Percentiles rank a stretch among this genome's conserved stretches.
phyloP scores from a whole-genome alignment of 2,329 filamentous ascomycete genomes.

The Sclerotiophoma versabilis region DNA sequence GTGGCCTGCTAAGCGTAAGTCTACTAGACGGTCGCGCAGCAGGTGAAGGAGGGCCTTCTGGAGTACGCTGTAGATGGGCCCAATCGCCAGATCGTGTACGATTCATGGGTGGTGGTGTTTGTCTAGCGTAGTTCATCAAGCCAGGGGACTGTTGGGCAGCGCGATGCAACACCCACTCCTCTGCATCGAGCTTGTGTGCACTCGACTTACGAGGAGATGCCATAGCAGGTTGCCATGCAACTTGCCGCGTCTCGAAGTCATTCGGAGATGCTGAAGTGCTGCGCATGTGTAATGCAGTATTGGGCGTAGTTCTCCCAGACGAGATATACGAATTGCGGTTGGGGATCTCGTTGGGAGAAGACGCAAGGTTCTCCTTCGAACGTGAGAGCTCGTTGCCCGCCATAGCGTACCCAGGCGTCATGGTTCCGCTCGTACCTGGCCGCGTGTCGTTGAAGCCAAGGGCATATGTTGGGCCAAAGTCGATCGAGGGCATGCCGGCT shows the following conservation, averaged over 20 bases:
- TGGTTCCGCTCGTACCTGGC: slow-evolving; percentile 63
- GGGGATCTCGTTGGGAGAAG: slow-evolving; percentile 35
- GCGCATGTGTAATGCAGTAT: slow-evolving; percentile 53
- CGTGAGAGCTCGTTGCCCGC: slow-evolving; percentile 40
- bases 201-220: slow-evolving; percentile 56
- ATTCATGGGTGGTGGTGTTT: slow-evolving; percentile 52
- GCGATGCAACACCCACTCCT: slow-evolving; percentile 84
- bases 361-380: slow-evolving; percentile 43
- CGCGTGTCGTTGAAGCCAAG: slow-evolving; percentile 64
- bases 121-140: slow-evolving; percentile 64
- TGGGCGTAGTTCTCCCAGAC: slow-evolving; percentile 45
- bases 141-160: slow-evolving; percentile 60
- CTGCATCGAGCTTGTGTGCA: slow-evolving; percentile 69
- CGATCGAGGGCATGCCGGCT: slow-evolving; percentile 71
- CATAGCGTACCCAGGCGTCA: slow-evolving; percentile 47
- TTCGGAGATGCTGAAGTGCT: slow-evolving; percentile 42
- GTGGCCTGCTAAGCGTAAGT: slow-evolving; percentile 50
- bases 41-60: slow-evolving; percentile 30
- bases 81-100: slow-evolving; percentile 56
- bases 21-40: slow-evolving; percentile 39
- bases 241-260: slow-evolving; percentile 67
- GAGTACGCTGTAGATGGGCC: slow-evolving; percentile 47
- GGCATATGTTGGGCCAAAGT: slow-evolving; percentile 86
- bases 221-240: slow-evolving; percentile 81
- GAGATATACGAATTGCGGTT: slow-evolving; percentile 39